These are phyloP conservation scores for Penicillium egyptiacum DNA, from an alignment of 495 filamentous ascomycete species.

Conservation along the genomic window DNA sequence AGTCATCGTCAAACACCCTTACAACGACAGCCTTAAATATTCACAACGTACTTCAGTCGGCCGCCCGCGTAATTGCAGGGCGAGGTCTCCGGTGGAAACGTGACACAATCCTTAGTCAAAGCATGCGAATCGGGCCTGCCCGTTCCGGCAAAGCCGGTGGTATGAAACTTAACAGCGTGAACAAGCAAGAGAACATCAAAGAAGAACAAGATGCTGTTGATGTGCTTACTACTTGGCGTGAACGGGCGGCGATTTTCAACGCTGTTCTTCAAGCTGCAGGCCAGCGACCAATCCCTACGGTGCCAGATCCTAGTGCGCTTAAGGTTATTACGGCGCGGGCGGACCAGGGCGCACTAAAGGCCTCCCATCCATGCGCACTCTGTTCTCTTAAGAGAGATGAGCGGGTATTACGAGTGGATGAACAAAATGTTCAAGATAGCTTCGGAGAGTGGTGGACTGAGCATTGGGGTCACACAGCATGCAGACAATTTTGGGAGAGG, in stretches of 20 bases:
- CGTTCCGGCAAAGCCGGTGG: slow-evolving; percentile 63
- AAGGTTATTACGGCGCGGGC: slow-evolving; percentile 49
- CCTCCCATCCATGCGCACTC: slow-evolving; percentile 75
- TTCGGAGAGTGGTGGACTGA: slow-evolving; percentile 97
- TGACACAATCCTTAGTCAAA: slow-evolving; percentile 79
- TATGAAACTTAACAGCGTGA: slow-evolving; percentile 86
- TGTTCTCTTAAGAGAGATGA: slow-evolving; percentile 89
- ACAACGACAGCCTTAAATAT: slow-evolving; percentile 36
- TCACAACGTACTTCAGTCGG: slow-evolving; percentile 60
- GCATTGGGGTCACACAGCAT: slow-evolving; percentile 81
- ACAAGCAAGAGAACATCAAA: slow-evolving; percentile 72
- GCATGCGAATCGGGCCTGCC: slow-evolving; percentile 79
- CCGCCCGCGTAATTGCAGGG: slow-evolving; percentile 79
- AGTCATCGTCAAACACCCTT: background rate
- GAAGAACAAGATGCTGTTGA: slow-evolving; percentile 89
- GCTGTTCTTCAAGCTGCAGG: slow-evolving; percentile 39
- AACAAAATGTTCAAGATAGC: slow-evolving; percentile 71
- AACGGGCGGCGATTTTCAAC: slow-evolving; percentile 44
- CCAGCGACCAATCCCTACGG: slow-evolving; percentile 59
- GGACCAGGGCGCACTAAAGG: slow-evolving; percentile 62
- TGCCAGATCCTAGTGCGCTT: slow-evolving; percentile 61
- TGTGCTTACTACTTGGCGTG: slow-evolving; percentile 67
- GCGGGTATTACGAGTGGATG: slow-evolving; percentile 70
- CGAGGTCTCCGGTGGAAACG: slow-evolving; percentile 87
- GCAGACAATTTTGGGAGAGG: slow-evolving; percentile 79